phyloP scores from a whole-genome alignment of 1,284 basidiomycete genomes.

The Boletus smithii region DNA sequence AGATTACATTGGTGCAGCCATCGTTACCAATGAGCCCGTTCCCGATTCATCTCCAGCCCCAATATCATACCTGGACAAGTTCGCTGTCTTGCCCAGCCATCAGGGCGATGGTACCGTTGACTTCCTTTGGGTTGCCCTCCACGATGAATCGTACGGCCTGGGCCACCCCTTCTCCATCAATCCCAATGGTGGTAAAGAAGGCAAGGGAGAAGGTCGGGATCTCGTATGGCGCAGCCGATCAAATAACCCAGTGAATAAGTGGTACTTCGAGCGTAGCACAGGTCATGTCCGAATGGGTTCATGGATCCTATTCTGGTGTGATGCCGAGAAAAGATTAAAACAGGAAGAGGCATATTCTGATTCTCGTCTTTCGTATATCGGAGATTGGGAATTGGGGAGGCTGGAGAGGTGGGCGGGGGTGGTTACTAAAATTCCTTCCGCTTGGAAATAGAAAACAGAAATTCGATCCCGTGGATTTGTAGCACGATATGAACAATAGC shows the following conservation, averaged over 20 bases:
- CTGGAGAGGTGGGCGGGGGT: conserved; percentile 73
- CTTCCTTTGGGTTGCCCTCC: conserved; percentile 97
- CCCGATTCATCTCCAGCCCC: conserved; percentile 38
- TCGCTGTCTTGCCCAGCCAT: conserved; percentile 90
- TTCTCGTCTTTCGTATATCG: conserved; percentile 69
- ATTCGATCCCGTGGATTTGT: conserved; percentile 13
- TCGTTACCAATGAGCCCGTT: conserved; percentile 83
- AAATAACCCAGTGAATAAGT: conserved; percentile 97
- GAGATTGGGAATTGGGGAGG: conserved; percentile 79
- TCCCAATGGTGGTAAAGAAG: conserved; percentile 89
- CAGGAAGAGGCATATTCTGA: conserved; percentile 61
- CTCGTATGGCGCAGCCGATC: conserved; percentile 93
- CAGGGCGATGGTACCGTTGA: conserved; percentile 99
- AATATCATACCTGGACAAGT: conserved; percentile 97
- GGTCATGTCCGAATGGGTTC: conserved; percentile 83
- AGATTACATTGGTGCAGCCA: conserved; percentile 93
- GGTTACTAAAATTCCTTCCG: conserved; percentile 75
- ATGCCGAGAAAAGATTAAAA: conserved; percentile 82
- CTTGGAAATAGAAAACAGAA: conserved; percentile 56
- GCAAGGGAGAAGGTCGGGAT: conserved; percentile 87
- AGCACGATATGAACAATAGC: conserved; percentile 5
- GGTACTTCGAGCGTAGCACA: conserved; percentile 96
- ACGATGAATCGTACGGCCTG: conserved; percentile 97
- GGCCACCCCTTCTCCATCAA: conserved; percentile 94
- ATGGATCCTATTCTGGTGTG: conserved; percentile 98